Evolutionary conservation across 2,329 filamentous ascomycete genomes (phyloP).

Genomic region (Fusarium palustre): DNA sequence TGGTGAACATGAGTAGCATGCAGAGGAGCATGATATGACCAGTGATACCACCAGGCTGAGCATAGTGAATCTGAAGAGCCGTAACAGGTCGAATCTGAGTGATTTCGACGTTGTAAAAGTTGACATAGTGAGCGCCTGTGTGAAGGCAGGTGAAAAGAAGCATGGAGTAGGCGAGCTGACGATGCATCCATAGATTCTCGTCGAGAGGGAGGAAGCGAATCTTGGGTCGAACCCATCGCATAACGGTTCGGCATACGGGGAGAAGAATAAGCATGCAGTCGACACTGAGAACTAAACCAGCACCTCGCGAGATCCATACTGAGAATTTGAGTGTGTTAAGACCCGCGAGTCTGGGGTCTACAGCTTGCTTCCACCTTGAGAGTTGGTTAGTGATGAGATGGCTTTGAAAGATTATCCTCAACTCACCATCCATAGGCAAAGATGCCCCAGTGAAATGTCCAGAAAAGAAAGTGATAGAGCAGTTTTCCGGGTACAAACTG

Average conservation of each 20-base stretch:
- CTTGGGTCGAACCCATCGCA: slow-evolving; percentile 87
- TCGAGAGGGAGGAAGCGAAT: slow-evolving; percentile 91
- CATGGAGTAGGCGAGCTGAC: slow-evolving; percentile 91
- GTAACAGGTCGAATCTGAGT: slow-evolving; percentile 82
- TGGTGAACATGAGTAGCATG: slow-evolving; percentile 99
- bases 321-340: slow-evolving; percentile 88
- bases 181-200: slow-evolving; percentile 96
- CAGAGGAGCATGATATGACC: slow-evolving; percentile 98
- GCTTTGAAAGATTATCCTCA: neutral
- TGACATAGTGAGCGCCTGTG: slow-evolving; percentile 88
- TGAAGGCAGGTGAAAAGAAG: slow-evolving; percentile 85
- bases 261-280: slow-evolving; percentile 90
- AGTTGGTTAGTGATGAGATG: slow-evolving; percentile 1
- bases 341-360: slow-evolving; percentile 74
- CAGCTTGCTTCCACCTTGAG: slow-evolving; percentile 80
- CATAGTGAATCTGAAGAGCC: slow-evolving; percentile 92
- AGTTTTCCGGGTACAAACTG: slow-evolving; percentile 79
- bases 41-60: slow-evolving; percentile 88
- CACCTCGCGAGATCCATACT: slow-evolving; percentile 96
- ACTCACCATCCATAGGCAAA: slow-evolving; percentile 88
- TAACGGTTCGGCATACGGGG: slow-evolving; percentile 92
- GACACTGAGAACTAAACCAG: slow-evolving; percentile 84
- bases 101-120: slow-evolving; percentile 96
- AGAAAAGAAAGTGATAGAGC: slow-evolving; percentile 84
- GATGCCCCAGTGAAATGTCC: slow-evolving; percentile 80